Conservation (phyloP, 108 stramenopile genomes). For the Nitzschia inconspicua region DNA sequence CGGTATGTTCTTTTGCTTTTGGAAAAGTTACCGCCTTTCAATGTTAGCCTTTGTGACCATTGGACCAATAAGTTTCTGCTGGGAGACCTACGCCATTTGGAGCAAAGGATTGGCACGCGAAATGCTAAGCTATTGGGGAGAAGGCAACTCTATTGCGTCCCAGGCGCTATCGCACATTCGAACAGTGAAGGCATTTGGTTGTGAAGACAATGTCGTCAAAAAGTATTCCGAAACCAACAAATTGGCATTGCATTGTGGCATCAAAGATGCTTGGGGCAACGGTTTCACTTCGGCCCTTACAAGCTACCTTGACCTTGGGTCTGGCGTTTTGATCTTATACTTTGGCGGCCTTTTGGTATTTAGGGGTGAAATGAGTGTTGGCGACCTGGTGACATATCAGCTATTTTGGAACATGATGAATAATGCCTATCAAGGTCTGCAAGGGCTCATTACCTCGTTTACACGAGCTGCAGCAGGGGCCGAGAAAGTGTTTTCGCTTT, state of each 20-base stretch:
- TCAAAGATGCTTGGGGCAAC: slow-evolving; percentile 28
- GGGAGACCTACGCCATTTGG: slow-evolving; percentile 44
- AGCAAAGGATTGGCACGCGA: slow-evolving; percentile 31
- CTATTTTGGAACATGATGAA: slow-evolving; percentile 50
- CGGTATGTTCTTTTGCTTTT: slow-evolving; percentile 47
- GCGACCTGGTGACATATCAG: slow-evolving; percentile 57
- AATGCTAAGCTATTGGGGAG: slow-evolving; percentile 44
- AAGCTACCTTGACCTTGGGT: slow-evolving; percentile 15
- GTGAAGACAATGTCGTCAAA: slow-evolving; percentile 28
- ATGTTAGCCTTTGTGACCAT: slow-evolving; percentile 57
- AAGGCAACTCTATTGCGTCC: slow-evolving; percentile 45
- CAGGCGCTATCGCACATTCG: slow-evolving; percentile 52
- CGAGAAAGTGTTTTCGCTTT: slow-evolving; percentile 46
- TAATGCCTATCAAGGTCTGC: slow-evolving; percentile 33
- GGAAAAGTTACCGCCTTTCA: slow-evolving; percentile 43
- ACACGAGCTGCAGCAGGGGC: slow-evolving; percentile 52
- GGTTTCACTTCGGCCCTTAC: slow-evolving; percentile 14
- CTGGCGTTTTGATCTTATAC: slow-evolving; percentile 32
- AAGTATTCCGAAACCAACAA: slow-evolving; percentile 33
- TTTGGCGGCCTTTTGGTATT: slow-evolving; percentile 63
- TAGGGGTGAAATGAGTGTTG: slow-evolving; percentile 40
- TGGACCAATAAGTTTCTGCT: slow-evolving; percentile 41
- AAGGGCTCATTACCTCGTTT: slow-evolving; percentile 31
- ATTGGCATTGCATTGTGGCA: slow-evolving; percentile 19
- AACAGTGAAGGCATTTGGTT: slow-evolving; percentile 53